Evolutionary conservation across 2,329 filamentous ascomycete genomes (phyloP), one percentile per base, ranked within the genome.

Genomic region (Colletotrichum trifolii): DNA sequence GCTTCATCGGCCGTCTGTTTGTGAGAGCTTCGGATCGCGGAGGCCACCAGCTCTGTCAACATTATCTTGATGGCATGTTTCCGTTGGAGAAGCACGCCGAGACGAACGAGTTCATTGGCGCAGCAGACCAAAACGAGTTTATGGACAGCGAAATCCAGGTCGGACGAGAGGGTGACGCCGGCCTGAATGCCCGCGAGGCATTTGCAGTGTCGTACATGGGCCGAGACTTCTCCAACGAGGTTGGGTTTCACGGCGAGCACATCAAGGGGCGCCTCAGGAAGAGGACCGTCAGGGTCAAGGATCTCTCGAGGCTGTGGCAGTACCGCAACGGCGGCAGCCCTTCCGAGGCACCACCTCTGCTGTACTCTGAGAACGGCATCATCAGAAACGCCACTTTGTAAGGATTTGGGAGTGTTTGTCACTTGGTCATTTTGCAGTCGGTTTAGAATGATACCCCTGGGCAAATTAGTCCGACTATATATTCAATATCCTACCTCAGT

Each of bases 1-100:
- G 88, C 53, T 90, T 89, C 72, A 82, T 89, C 45, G 86, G 87
- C 11, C 79, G 84, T n/a, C 82, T 90, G 13, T 91, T 91, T 71
- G 65, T 66, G 5, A 39, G 65, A 12, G 67, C 67, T 5, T 69
- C 67, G 42, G 82, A 82, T 5, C 82, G 86, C 12, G 74, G 79
- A 8, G 77, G 80, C 2, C 87, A 89, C 64, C 85, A 88, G 69
- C 78, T 89, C 70, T 82, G 81, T 67, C 86, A 89, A 73, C 87
- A 89, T 69, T 89, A 89, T 54, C 79, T 89, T 1, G 84, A 88
- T 67, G 84, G 81, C 64, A 89, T 89, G 86, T 89, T 89, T 64
- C 85, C 85, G 0, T 75, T 88, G 0, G 77, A 76, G 36, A 73
- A 71, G 5, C 80, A 87, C 46, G 60, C 75, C 0, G 71, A 76